Base-by-base conservation (phyloP, 2,329 filamentous ascomycete species). In the Paecilomyces variotii region DNA sequence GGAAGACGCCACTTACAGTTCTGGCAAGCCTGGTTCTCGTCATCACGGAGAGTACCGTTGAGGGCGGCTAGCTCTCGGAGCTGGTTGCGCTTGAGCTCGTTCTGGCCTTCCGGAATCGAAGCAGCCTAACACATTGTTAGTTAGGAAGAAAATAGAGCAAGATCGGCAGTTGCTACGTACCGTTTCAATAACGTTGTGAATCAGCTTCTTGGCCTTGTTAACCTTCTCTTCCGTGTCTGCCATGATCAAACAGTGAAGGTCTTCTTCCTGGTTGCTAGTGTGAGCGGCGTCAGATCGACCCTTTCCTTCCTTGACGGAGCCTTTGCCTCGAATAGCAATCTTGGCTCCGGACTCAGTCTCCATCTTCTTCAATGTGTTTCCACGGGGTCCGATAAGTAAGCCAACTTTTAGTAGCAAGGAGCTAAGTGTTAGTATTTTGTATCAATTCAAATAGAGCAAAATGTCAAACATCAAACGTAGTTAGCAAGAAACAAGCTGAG, bases 351-450 rank as follows among this genome's bases (percentile, higher is more conserved):
- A 99, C 79, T 99, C 92, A 72, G 88, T 86, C 77, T 99, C 94
- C 94, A 99, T 99, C 78, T 97, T 99, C 82, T 99, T 99, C 74
- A 99, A 81, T 67, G 94, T 99, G 77, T 99, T 99, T 79, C 94
- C 94, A 93, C 94, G 94, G 79, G 94, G 94, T 79, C 94, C 94
- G 87, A 99, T 99, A 78, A 99, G 91, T 85, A 99, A 87, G 79
- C 94, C 94, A 86, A 99, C 94, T 99, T 96, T 87, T 88, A 82
- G 79, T 69, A 73, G 68, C 68, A 86, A 82, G 70, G 74, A 89
- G 85, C 89, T 92, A 89, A 81, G 86, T 90, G 91, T 99, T 96
- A 97, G 92, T 96, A 62, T 77, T 70, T 45, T n/a, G 39, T 73
- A 69, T 75, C 74, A 73, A 78, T 67, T 67, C 68, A 65, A 60